Evolutionary conservation across 2,329 filamentous ascomycete species (phyloP).

Genomic region (Exophiala aquamarina): DNA sequence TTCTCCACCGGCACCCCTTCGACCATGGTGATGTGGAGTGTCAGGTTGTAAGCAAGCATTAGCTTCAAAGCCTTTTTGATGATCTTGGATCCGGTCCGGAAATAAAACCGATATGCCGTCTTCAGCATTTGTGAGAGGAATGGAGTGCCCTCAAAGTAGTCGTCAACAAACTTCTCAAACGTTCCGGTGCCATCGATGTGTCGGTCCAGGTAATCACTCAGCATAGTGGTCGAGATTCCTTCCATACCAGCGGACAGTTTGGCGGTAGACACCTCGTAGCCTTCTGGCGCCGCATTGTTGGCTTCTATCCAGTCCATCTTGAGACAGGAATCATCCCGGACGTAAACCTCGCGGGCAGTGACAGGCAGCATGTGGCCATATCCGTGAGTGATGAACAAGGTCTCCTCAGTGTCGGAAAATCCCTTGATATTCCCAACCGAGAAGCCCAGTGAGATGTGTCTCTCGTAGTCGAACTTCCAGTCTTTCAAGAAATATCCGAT

Average conservation of each 20-base stretch:
- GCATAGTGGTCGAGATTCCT: conserved; percentile 74
- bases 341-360: conserved; percentile 89
- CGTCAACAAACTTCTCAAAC: conserved; percentile 91
- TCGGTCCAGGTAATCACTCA: conserved; percentile 91
- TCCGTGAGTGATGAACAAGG: conserved; percentile 92
- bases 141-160: conserved; percentile 92
- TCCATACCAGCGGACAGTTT: conserved; percentile 86
- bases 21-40: conserved; percentile 89
- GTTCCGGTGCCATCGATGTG: conserved; percentile 88
- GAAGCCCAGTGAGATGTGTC: conserved; percentile 81
- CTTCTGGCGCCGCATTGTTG: conserved; percentile 65
- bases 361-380: conserved; percentile 92
- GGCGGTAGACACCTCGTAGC: conserved; percentile 84
- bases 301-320: conserved; percentile 91
- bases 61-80: conserved; percentile 95
- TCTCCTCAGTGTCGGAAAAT: conserved; percentile 61
- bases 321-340: conserved; percentile 89
- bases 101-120: conserved; percentile 91
- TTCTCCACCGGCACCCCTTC: conserved; percentile 84
- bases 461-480: conserved; percentile 96
- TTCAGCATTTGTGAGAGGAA: conserved; percentile 96
- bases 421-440: conserved; percentile 96
- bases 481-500: conserved; percentile 99
- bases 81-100: conserved; percentile 81
- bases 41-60: conserved; percentile 93